Conservation (phyloP, 169 alveolate genomes). For the Plasmodium chabaudi region DNA sequence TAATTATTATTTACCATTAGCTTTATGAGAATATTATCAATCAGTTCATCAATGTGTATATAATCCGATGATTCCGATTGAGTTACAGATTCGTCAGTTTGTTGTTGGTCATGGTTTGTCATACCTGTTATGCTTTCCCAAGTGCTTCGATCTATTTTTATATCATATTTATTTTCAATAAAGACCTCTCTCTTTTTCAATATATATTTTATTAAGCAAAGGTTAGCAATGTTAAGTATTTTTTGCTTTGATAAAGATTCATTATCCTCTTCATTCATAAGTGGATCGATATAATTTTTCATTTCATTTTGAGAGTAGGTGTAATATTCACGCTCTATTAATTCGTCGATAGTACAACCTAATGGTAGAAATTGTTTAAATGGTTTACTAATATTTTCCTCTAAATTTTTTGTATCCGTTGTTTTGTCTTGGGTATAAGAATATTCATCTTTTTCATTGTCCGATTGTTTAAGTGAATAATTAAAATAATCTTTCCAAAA, state of each 20-base stretch:
- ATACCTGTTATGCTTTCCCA: background rate
- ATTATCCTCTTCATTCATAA: background rate
- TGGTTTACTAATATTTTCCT: background rate
- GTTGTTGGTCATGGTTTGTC: background rate
- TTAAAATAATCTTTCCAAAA: conserved; percentile 37
- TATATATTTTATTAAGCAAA: conserved; percentile 27
- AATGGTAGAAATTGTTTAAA: no score
- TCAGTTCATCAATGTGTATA: background rate
- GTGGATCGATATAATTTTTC: conserved; percentile 16
- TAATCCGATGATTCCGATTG: background rate
- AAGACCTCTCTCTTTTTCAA: conserved; percentile 9
- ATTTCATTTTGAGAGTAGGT: background rate
- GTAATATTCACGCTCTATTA: background rate
- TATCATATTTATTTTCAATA: background rate
- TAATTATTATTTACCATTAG: conserved; percentile 18
- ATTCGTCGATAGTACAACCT: background rate
- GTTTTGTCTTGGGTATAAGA: background rate
- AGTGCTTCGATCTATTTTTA: background rate
- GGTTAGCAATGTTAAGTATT: conserved; percentile 3
- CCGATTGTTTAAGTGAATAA: background rate
- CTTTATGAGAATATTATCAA: conserved; percentile 26
- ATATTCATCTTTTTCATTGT: background rate
- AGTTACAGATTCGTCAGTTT: background rate
- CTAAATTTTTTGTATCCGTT: background rate
- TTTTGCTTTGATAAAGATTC: background rate